phyloP scores from a whole-genome alignment of 2,329 filamentous ascomycete species.

The Monosporascus sp. region DNA sequence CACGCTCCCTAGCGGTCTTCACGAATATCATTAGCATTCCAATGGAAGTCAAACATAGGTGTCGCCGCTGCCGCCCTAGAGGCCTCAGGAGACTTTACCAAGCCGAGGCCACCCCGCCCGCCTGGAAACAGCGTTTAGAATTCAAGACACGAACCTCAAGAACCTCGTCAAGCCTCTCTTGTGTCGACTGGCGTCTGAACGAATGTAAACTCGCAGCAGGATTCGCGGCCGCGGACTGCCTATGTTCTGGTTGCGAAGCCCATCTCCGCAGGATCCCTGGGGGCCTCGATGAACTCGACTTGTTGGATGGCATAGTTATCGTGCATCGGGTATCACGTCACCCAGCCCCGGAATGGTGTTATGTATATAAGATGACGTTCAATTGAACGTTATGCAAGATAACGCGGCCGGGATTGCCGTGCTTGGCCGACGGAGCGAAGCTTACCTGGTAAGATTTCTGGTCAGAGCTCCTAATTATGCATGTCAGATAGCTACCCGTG shows the following conservation, averaged over 20 bases:
- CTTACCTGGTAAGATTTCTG: too few relatives aligned
- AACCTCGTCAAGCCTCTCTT: constrained; percentile 39
- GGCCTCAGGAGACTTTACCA: too few relatives aligned
- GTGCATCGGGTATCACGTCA: background rate
- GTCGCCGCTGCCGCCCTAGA: too few relatives aligned
- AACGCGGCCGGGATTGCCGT: too few relatives aligned
- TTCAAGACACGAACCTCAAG: constrained; percentile 35
- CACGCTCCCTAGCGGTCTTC: constrained; percentile 38
- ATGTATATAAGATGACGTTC: background rate
- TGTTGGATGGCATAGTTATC: background rate
- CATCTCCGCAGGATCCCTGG: background rate
- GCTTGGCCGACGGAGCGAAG: too few relatives aligned
- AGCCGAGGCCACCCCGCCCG: too few relatives aligned
- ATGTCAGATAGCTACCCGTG: too few relatives aligned
- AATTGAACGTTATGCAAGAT: too few relatives aligned
- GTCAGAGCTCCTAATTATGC: too few relatives aligned
- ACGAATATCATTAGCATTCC: background rate
- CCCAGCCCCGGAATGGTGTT: background rate
- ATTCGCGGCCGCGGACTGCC: background rate
- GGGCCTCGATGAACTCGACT: background rate
- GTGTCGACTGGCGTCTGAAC: constrained; percentile 26
- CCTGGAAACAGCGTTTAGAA: background rate
- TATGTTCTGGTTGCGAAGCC: background rate
- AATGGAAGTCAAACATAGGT: too few relatives aligned
- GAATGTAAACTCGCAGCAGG: background rate